Conservation (phyloP, 2,329 filamentous ascomycete genomes). For the Ceratocystis cubensis region DNA sequence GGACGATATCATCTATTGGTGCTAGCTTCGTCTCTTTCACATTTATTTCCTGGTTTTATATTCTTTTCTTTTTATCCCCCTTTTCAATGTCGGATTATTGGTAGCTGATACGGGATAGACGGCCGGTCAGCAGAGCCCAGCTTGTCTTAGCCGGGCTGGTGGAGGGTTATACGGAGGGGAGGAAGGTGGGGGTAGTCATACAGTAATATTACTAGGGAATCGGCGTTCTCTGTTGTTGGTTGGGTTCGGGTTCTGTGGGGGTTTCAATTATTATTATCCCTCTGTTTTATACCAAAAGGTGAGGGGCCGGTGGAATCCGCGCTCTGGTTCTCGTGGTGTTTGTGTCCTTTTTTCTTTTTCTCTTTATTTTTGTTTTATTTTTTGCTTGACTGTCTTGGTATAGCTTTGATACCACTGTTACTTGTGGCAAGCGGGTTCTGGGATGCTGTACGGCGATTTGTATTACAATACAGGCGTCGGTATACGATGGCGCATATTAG, state of each 20-base stretch:
- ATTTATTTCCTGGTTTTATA: not conserved
- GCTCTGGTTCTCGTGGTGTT: not conserved
- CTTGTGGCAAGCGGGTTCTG: not conserved
- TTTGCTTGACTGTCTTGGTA: not conserved
- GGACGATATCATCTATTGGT: not conserved
- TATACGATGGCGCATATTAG: slow-evolving; percentile 12
- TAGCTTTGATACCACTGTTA: not conserved
- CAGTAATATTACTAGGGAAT: slow-evolving; percentile 6
- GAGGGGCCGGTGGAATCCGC: not conserved
- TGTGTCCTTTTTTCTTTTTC: not conserved
- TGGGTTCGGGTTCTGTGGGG: not conserved
- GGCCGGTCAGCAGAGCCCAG: not conserved
- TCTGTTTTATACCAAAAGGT: slow-evolving; percentile 11
- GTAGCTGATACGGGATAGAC: not conserved
- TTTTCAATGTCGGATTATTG: not conserved
- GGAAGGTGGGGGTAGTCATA: not conserved
- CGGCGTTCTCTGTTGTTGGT: not conserved
- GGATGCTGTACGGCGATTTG: not conserved
- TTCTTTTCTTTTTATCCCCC: not conserved
- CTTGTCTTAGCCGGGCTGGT: not conserved
- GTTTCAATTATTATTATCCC: not conserved
- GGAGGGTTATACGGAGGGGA: not conserved
- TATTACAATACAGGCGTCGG: slow-evolving; percentile 5
- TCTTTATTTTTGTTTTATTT: not conserved
- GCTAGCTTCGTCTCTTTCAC: not conserved